Base-by-base conservation (phyloP, 345 rosid genomes). In the Arabis hirsuta region DNA sequence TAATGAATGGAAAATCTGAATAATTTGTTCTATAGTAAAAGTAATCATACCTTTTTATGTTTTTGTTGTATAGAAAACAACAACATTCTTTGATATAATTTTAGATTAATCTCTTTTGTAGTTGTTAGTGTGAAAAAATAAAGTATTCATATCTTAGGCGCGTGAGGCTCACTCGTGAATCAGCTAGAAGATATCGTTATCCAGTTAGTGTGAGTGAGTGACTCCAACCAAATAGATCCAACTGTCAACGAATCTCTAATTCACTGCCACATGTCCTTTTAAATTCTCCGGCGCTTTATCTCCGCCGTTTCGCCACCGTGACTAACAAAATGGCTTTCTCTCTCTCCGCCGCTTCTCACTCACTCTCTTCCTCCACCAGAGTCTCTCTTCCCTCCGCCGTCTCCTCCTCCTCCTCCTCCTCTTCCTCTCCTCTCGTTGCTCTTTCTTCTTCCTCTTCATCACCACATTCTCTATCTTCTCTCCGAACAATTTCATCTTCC, bases 271-370 rank as follows among this genome's bases (percentile, higher is more conserved):
- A 10, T 67, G 51, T 59, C 51, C 3, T 34, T 44, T 43, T 53
- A 31, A 7, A 7, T 14, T 24, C 50, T 29, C 71, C 47, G 56
- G 48, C 64, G 19, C 68, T 11, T 2, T 52, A 50, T 12, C 67
- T 9, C 56, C 62, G 58, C 69, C 79, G 41, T 51, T 62, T 39
- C 67, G 16, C 65, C 77, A 38, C 62, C 62, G 42, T 63, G 2
- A 34, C 9, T 6, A 44, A 46, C 64, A 19, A 68, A 22, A 84
- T 89, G 96, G 83, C 89, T 45, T 44, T 84, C 42, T 85, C 96
- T 59, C 77, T 87, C 78, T 61, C 65, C 84, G 82, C 79, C 87
- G 85, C 90, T 34, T 70, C 82, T 65, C 84, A 84, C 74, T 78
- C 84, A 82, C 83, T 83, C 71, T 61, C 73, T 68, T 73, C 89